A percentile compares a stretch with the other conserved stretches of the same genome.
These are phyloP conservation scores for Larix kaempferi DNA, from an alignment of 75 land plant species.

Conservation along the genomic window DNA sequence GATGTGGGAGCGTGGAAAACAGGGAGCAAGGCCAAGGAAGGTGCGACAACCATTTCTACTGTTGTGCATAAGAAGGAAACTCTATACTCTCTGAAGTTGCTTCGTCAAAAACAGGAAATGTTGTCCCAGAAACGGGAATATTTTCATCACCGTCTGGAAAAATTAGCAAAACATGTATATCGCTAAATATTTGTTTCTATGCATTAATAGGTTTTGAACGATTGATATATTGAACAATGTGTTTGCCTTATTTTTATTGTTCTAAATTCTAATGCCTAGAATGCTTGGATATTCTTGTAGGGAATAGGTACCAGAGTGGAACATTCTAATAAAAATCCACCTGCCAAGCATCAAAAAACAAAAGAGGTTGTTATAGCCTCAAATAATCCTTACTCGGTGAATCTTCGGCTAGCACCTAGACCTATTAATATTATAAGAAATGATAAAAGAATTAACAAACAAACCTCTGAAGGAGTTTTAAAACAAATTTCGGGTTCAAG, in stretches of 20 bases:
- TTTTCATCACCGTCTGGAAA: conserved; percentile 64
- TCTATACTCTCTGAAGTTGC: conserved; percentile 67
- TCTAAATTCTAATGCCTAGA: neutral
- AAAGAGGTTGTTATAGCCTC: conserved; percentile 11
- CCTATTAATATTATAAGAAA: neutral
- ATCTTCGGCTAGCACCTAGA: conserved; percentile 6
- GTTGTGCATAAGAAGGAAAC: conserved; percentile 67
- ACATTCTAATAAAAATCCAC: neutral
- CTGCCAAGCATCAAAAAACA: conserved; percentile 35
- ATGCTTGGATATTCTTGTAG: neutral
- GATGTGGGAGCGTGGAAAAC: no score
- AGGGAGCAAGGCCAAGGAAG: no score
- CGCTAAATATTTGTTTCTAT: neutral
- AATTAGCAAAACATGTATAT: conserved; percentile 75
- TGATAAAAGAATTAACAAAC: conserved; percentile 17
- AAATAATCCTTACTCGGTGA: conserved; percentile 5
- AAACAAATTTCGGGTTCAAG: conserved; percentile 6
- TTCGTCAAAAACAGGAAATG: conserved; percentile 86
- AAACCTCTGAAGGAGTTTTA: conserved; percentile 20
- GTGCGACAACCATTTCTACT: conserved; percentile 24
- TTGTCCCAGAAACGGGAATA: conserved; percentile 83
- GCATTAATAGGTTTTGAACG: neutral
- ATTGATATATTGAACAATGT: neutral
- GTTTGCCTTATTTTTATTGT: neutral
- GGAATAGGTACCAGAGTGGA: conserved; percentile 1